A percentile compares a stretch with the other conserved stretches of the same genome.
Conservation (phyloP, 2,329 filamentous ascomycete species). For the Epichloe gansuensis region DNA sequence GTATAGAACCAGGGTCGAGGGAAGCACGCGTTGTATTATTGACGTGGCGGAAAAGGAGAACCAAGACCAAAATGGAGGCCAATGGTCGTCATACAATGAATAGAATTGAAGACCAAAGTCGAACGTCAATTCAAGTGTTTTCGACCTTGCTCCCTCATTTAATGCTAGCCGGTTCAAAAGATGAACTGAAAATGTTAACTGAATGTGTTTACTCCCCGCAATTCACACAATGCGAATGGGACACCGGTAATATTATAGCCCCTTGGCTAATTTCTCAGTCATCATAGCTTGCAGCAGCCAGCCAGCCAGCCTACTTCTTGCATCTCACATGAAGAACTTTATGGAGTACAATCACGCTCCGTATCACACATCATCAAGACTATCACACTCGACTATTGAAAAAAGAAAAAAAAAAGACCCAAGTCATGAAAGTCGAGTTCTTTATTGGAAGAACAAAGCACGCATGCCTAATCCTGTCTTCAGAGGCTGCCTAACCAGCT, state of each 20-base stretch:
- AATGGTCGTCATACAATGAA: background rate
- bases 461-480: conserved; percentile 24
- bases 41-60: background rate
- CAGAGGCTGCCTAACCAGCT: conserved; percentile 26
- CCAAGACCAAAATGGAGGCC: background rate
- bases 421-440: conserved; percentile 18
- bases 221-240: too few relatives aligned
- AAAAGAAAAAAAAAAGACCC: background rate
- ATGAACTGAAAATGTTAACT: too few relatives aligned
- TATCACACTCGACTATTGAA: background rate
- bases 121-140: background rate
- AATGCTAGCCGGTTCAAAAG: too few relatives aligned
- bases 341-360: background rate
- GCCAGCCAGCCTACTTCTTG: too few relatives aligned
- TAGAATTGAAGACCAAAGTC: background rate
- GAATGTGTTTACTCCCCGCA: too few relatives aligned
- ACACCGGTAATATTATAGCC: too few relatives aligned
- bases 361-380: background rate
- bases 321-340: too few relatives aligned
- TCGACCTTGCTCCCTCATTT: background rate
- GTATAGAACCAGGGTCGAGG: background rate
- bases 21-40: background rate
- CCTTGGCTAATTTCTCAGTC: too few relatives aligned
- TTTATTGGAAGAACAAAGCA: conserved; percentile 27
- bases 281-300: too few relatives aligned